Conservation (phyloP, 2,329 filamentous ascomycete genomes). For the Fusarium continuum region DNA sequence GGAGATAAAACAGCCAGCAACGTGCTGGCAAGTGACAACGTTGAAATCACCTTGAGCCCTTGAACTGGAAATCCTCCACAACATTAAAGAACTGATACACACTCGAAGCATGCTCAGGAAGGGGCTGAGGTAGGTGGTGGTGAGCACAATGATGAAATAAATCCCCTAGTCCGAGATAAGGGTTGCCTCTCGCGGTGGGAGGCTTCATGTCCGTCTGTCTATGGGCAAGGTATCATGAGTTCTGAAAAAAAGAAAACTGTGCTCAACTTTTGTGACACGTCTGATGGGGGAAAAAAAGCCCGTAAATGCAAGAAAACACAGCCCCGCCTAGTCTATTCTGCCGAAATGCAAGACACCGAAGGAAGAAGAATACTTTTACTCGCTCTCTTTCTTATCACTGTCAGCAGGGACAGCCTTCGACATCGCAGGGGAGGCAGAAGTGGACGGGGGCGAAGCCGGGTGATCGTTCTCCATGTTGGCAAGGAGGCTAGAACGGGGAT, state of each 20-base stretch:
- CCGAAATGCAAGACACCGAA: constrained; percentile 57
- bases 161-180: constrained; percentile 43
- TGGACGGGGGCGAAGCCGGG: constrained; percentile 75
- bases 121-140: constrained; percentile 39
- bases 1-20: constrained; percentile 35
- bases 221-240: constrained; percentile 62
- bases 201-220: constrained; percentile 52
- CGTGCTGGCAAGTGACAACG: constrained; percentile 28
- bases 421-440: constrained; percentile 71
- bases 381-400: constrained; percentile 63
- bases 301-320: constrained; percentile 59
- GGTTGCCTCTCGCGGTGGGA: constrained; percentile 47
- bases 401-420: constrained; percentile 67
- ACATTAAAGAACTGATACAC: constrained; percentile 45
- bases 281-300: constrained; percentile 56
- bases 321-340: constrained; percentile 62
- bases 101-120: constrained; percentile 39
- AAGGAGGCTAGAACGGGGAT: constrained; percentile 56
- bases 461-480: constrained; percentile 70
- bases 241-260: constrained; percentile 48
- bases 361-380: constrained; percentile 48
- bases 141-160: constrained; percentile 46
- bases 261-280: constrained; percentile 58
- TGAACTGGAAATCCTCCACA: constrained; percentile 40
- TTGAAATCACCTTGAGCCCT: constrained; percentile 27